phyloP scores from a whole-genome alignment of 805 yeast genomes.

The Cephaloascus albidus region DNA sequence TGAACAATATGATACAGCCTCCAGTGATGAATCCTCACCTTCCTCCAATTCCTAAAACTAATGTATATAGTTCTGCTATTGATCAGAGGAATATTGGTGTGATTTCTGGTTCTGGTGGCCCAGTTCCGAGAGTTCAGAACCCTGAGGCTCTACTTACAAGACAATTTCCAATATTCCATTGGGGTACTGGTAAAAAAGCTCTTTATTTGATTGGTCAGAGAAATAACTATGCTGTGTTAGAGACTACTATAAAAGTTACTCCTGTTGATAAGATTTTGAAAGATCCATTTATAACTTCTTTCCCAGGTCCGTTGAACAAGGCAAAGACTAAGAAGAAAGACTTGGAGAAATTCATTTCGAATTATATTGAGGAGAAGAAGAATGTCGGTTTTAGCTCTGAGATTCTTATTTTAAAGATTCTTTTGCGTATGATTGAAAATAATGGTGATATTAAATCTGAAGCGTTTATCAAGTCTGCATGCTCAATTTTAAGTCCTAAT shows the following conservation, averaged over 20 bases:
- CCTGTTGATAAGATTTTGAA: slow-evolving; percentile 14
- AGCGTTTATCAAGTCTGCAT: slow-evolving; percentile 20
- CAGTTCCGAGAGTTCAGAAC: slow-evolving; percentile 22
- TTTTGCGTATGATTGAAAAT: slow-evolving; percentile 14
- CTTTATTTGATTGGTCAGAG: slow-evolving; percentile 21
- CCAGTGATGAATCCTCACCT: slow-evolving; percentile 1
- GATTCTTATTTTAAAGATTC: slow-evolving; percentile 21
- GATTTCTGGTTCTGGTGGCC: slow-evolving; percentile 5
- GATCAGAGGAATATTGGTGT: slow-evolving; percentile 5
- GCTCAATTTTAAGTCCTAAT: slow-evolving; percentile 31
- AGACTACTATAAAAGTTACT: slow-evolving; percentile 13
- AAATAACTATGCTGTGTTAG: slow-evolving; percentile 13
- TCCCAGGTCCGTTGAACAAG: slow-evolving; percentile 62
- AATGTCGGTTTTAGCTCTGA: slow-evolving; percentile 7
- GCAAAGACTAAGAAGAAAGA: slow-evolving; percentile 56
- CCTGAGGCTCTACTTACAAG: slow-evolving; percentile 46
- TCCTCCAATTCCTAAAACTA: slow-evolving; percentile 2
- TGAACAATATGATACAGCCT: slow-evolving; percentile 1
- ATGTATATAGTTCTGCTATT: slow-evolving; percentile 1
- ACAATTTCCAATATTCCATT: slow-evolving; percentile 72
- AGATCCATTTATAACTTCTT: slow-evolving; percentile 21
- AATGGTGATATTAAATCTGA: slow-evolving; percentile 20
- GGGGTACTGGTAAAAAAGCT: slow-evolving; percentile 34
- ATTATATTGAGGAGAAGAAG: slow-evolving; percentile 8
- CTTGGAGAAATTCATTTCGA: slow-evolving; percentile 50